Conservation (phyloP, 345 rosid genomes). For the Brassica incana region DNA sequence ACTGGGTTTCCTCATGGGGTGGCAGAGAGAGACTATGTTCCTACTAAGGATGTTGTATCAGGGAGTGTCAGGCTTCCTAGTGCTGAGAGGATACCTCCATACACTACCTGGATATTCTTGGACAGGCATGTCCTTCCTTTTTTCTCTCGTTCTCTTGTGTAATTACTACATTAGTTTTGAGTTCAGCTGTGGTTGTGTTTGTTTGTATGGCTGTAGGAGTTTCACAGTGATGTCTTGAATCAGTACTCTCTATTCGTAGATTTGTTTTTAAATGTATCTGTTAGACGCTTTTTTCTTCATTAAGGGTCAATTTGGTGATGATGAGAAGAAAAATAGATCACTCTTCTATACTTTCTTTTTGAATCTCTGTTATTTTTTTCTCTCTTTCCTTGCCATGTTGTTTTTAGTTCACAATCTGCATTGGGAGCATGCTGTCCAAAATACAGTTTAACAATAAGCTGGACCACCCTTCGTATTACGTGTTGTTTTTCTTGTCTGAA, state of each 20-base stretch:
- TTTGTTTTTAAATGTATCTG: background rate
- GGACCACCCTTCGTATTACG: slow-evolving; percentile 10
- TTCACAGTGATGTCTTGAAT: slow-evolving; percentile 5
- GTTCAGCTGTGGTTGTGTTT: background rate
- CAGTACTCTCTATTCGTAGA: background rate
- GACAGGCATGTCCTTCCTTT: slow-evolving; percentile 57
- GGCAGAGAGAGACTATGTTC: slow-evolving; percentile 67
- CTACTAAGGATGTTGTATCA: slow-evolving; percentile 59
- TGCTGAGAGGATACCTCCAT: slow-evolving; percentile 79
- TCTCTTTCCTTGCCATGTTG: background rate
- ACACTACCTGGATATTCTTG: slow-evolving; percentile 96
- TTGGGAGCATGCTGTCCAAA: slow-evolving; percentile 6
- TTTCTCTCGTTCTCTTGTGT: slow-evolving; percentile 1
- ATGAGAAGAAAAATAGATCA: background rate
- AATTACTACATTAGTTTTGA: slow-evolving; percentile 5
- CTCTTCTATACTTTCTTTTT: background rate
- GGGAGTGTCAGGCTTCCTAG: slow-evolving; percentile 55
- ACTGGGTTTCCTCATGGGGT: slow-evolving; percentile 56
- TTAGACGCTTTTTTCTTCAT: too few species aligned
- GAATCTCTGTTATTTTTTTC: background rate
- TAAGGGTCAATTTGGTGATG: too few species aligned
- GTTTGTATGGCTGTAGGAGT: background rate
- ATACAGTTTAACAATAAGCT: background rate
- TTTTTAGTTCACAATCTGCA: background rate
- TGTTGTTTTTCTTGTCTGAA: slow-evolving; percentile 43